These are phyloP conservation scores for Penicillium sp. DNA, from an alignment of 2,329 filamentous ascomycete genomes.

Conservation along the genomic window DNA sequence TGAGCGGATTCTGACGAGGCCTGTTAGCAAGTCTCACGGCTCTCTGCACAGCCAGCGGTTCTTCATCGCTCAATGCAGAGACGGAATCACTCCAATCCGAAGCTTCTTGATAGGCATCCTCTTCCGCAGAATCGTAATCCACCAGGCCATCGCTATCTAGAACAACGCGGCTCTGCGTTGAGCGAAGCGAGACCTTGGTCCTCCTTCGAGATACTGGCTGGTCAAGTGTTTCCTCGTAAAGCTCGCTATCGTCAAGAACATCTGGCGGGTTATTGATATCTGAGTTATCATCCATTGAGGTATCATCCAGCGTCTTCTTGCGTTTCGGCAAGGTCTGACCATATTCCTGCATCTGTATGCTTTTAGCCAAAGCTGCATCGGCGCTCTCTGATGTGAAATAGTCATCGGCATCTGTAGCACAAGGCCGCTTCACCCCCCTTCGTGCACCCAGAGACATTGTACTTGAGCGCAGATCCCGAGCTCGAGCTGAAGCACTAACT, in stretches of 20 bases:
- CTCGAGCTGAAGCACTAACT: constrained; percentile 52
- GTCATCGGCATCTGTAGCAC: constrained; percentile 50
- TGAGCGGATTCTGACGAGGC: not conserved
- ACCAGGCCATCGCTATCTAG: constrained; percentile 22
- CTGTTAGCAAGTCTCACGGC: constrained; percentile 1
- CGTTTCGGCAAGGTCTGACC: constrained; percentile 42
- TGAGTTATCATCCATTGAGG: constrained; percentile 33
- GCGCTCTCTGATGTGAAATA: constrained; percentile 39
- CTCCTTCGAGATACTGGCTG: constrained; percentile 24
- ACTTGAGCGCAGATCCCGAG: constrained; percentile 55
- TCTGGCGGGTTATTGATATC: constrained; percentile 23
- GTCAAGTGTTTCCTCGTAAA: constrained; percentile 24
- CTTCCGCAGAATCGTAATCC: constrained; percentile 23
- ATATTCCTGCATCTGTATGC: constrained; percentile 63
- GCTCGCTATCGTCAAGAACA: constrained; percentile 12
- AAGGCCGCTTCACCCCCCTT: constrained; percentile 50
- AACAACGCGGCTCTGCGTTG: constrained; percentile 17
- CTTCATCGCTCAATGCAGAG: constrained; percentile 28
- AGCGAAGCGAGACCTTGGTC: constrained; percentile 19
- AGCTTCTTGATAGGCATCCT: constrained; percentile 23
- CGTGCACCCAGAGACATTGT: constrained; percentile 41
- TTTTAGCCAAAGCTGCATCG: constrained; percentile 60
- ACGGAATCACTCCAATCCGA: constrained; percentile 16
- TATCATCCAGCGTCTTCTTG: constrained; percentile 32
- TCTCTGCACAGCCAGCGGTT: constrained; percentile 15